Evolutionary conservation across 495 filamentous ascomycete genomes (phyloP), one percentile per base, ranked within the genome.

Genomic region (Polyplosphaeria fusca): DNA sequence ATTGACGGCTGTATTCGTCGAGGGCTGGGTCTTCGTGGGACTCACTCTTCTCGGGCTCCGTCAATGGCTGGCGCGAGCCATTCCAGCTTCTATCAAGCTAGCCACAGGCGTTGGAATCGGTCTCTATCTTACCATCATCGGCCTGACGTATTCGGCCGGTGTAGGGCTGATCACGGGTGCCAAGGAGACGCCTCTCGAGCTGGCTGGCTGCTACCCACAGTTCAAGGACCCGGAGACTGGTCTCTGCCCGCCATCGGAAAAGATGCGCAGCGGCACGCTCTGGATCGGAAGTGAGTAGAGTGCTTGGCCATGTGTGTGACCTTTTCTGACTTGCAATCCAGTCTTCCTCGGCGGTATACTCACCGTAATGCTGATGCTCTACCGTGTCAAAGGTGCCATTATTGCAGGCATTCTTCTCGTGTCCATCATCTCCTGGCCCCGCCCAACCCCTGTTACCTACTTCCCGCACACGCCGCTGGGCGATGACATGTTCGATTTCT

Each of bases 201-300:
- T 91, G 39, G 88, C 86, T 3, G 88, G 88, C 12, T 91, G 88
- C 47, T 70, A 72, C 0, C 58, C 70, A 0, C 56, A 72, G 28
- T 63, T 61, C 11, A 42, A 68, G 14, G 59, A 66, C n/a, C n/a
- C n/a, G n/a, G 56, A 66, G 5, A 67, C 60, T 4, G 80, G 81
- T 2, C 65, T 80, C 27, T 86, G 84, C 67, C 69, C 72, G 0
- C 68, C 70, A 47, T 60, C 64, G 16, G 70, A 75, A 14, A 87
- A 88, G 76, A 86, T 91, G 86, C 79, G 84, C 44, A 88, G 77
- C 61, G 83, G 87, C 9, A 82, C 82, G 1, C 79, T 92, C 79
- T 92, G 87, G 88, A 72, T 92, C 52, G 88, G 88, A 24, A 88
- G n/a, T n/a, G n/a, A n/a, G n/a, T n/a, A n/a, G n/a, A n/a, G n/a